Conservation (phyloP, 441 rosid genomes). For the Viola pubescens region DNA sequence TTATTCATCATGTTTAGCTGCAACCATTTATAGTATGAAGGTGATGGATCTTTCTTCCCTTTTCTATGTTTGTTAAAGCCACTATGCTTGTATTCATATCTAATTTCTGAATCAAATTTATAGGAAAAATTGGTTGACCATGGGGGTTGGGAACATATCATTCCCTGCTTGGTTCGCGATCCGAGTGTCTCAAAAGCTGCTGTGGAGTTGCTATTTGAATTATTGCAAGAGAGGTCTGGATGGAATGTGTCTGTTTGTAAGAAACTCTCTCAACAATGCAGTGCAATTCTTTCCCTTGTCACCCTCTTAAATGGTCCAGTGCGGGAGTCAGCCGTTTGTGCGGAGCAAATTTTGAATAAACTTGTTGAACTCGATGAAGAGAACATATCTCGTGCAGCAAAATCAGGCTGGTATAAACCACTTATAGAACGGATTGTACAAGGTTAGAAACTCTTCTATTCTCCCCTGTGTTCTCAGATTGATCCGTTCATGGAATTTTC, state of each 20-base stretch:
- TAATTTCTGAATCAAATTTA: constrained; percentile 13
- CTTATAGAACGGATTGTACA: constrained; percentile 42
- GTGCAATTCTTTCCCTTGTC: constrained; percentile 48
- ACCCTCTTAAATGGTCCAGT: constrained; percentile 46
- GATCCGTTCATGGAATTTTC: background rate
- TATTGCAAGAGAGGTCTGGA: constrained; percentile 51
- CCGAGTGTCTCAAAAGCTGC: constrained; percentile 47
- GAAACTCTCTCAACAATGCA: constrained; percentile 46
- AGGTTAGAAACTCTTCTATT: constrained; percentile 31
- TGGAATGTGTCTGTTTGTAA: constrained; percentile 45
- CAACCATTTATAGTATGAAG: constrained; percentile 3
- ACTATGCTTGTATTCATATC: too few relatives aligned
- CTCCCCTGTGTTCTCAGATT: background rate
- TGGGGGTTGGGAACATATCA: constrained; percentile 46
- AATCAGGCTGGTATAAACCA: constrained; percentile 58
- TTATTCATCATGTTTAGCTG: background rate
- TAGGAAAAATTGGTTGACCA: constrained; percentile 42
- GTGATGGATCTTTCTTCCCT: background rate
- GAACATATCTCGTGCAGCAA: constrained; percentile 44
- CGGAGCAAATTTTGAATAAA: constrained; percentile 41
- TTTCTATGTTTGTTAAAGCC: too few relatives aligned
- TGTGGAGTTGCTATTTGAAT: constrained; percentile 45
- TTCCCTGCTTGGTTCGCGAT: constrained; percentile 50
- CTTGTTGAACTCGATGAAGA: constrained; percentile 53
- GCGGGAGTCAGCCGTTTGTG: constrained; percentile 39